Evolutionary conservation across 2,329 filamentous ascomycete genomes (phyloP).

Genomic region (Arthrinium puccinioides): DNA sequence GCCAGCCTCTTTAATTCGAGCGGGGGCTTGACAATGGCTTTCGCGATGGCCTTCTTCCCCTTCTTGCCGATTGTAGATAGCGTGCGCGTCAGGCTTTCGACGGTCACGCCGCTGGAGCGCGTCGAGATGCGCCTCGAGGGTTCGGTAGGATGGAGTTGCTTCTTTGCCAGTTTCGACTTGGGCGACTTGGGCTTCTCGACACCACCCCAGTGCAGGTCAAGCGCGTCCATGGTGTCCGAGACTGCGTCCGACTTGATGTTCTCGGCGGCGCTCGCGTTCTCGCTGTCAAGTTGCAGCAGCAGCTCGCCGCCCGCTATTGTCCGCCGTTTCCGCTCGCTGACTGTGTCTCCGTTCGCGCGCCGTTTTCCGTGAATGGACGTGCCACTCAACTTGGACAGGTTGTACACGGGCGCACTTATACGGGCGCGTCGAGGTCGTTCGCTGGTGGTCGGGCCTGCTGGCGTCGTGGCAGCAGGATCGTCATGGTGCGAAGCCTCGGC

Average conservation of each 20-base stretch:
- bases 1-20: slow-evolving; percentile 54
- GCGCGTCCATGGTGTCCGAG: slow-evolving; percentile 39
- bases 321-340: slow-evolving; percentile 33
- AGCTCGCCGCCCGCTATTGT: slow-evolving; percentile 36
- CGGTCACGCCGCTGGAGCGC: slow-evolving; percentile 35
- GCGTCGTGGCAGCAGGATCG: slow-evolving; percentile 7
- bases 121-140: slow-evolving; percentile 32
- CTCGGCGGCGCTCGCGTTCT: slow-evolving; percentile 10
- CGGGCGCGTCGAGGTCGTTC: slow-evolving; percentile 48
- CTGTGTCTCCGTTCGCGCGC: slow-evolving; percentile 43
- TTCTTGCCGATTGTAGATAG: slow-evolving; percentile 54
- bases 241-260: too few relatives aligned
- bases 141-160: slow-evolving; percentile 16
- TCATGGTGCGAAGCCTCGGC: not conserved
- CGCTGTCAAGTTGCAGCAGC: slow-evolving; percentile 15
- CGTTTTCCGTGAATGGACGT: slow-evolving; percentile 53
- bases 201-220: slow-evolving; percentile 38
- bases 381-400: slow-evolving; percentile 55
- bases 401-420: slow-evolving; percentile 55
- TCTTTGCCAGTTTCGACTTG: slow-evolving; percentile 24
- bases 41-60: slow-evolving; percentile 45
- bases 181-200: slow-evolving; percentile 27
- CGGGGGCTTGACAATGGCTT: slow-evolving; percentile 36
- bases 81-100: slow-evolving; percentile 37
- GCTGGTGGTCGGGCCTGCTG: slow-evolving; percentile 20